phyloP scores from a whole-genome alignment of 805 yeast genomes.

The Candida xyloterini region DNA sequence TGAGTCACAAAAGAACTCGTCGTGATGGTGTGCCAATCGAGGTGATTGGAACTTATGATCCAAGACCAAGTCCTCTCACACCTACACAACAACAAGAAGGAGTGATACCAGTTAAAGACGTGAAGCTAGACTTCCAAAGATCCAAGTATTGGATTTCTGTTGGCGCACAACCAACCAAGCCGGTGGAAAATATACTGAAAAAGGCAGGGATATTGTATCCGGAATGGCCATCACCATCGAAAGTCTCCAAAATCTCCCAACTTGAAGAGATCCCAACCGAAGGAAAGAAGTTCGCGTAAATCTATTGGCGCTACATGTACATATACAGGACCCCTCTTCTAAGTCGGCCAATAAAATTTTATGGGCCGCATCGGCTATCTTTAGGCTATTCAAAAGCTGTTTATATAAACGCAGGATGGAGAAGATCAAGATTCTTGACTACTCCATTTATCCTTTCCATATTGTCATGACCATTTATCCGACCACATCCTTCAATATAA shows the following conservation, averaged over 20 bases:
- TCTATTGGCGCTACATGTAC: conserved; percentile 1
- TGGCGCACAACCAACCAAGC: conserved; percentile 90
- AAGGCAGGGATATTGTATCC: conserved; percentile 70
- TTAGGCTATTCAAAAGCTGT: conserved; percentile 10
- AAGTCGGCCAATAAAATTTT: conserved; percentile 1
- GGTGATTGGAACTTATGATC: conserved; percentile 91
- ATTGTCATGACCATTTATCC: background rate
- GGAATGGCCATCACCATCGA: conserved; percentile 53
- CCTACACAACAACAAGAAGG: conserved; percentile 58
- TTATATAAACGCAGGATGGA: conserved; percentile 7
- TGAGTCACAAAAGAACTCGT: conserved; percentile 72
- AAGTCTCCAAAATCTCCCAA: conserved; percentile 20
- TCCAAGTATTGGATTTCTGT: conserved; percentile 96
- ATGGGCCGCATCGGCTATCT: conserved; percentile 5
- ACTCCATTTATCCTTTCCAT: conserved; percentile 3
- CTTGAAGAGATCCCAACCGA: conserved; percentile 22
- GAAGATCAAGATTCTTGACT: background rate
- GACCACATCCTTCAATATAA: background rate
- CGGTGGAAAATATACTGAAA: conserved; percentile 72
- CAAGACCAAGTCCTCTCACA: conserved; percentile 68
- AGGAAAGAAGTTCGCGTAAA: conserved; percentile 26
- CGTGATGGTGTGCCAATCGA: conserved; percentile 88
- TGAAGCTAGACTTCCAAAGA: conserved; percentile 80
- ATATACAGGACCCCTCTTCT: conserved; percentile 6
- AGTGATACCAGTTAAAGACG: conserved; percentile 64